Percentiles rank a stretch among this genome's conserved stretches.
Conservation (phyloP, 202 grass and related monocot genomes). For the Miscanthus sacchariflorus region DNA sequence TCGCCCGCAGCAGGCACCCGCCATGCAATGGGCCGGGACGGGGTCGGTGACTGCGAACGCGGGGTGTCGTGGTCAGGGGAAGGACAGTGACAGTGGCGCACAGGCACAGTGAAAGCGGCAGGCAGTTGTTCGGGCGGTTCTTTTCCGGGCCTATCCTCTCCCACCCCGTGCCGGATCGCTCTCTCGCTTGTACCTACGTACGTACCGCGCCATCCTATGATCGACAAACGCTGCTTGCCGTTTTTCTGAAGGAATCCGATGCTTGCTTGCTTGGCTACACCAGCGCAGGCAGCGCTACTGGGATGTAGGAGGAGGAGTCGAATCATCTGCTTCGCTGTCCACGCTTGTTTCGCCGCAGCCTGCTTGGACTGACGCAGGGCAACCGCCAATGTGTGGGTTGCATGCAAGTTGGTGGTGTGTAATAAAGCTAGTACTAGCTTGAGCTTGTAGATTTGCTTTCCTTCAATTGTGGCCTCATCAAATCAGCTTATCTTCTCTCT, state of each 20-base stretch:
- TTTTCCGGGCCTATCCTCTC: slow-evolving; percentile 7
- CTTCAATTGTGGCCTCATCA: neutral
- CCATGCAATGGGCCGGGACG: neutral
- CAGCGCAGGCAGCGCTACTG: neutral
- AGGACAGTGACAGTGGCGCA: neutral
- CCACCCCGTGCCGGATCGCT: neutral
- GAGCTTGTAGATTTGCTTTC: neutral
- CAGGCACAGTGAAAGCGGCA: slow-evolving; percentile 16
- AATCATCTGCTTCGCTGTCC: slow-evolving; percentile 32
- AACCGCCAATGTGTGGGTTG: neutral
- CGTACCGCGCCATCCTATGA: neutral
- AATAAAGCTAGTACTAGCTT: too few relatives aligned
- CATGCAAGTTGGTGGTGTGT: neutral
- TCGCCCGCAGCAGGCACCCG: neutral
- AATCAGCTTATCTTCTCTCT: neutral
- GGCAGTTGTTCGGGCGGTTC: slow-evolving; percentile 27
- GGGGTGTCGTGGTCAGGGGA: neutral
- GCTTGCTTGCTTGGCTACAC: neutral
- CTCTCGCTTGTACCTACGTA: neutral
- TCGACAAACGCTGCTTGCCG: slow-evolving; percentile 12
- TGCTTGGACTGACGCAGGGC: slow-evolving; percentile 25
- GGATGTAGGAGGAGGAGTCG: neutral
- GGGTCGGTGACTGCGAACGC: neutral
- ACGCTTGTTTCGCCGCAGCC: neutral
- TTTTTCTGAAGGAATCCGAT: slow-evolving; percentile 53